phyloP scores from a whole-genome alignment of 768 basidiomycete genomes.

The Mycena galopus region DNA sequence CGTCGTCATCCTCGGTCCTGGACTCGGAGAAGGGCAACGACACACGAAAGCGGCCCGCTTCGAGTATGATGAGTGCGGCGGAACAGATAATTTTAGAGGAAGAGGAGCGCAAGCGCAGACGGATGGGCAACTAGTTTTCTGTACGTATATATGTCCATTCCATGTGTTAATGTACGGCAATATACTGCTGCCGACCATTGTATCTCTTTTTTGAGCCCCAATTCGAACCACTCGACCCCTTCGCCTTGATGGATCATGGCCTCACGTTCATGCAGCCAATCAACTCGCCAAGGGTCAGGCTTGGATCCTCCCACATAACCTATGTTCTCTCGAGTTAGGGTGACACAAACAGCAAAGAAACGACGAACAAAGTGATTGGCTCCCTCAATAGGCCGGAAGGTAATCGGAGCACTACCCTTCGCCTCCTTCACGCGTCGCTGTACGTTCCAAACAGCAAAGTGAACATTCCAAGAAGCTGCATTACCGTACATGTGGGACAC shows the following conservation, averaged over 20 bases:
- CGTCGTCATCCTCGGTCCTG: slow-evolving; percentile 50
- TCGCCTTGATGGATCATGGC: no score
- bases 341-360: not conserved
- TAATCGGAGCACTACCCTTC: not conserved
- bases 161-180: not conserved
- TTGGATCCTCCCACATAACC: slow-evolving; percentile 10
- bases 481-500: slow-evolving; percentile 32
- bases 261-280: not conserved
- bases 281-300: not conserved
- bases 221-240: no score
- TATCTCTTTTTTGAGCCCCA: not conserved
- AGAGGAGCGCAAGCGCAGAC: slow-evolving; percentile 87
- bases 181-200: not conserved
- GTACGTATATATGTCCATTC: not conserved
- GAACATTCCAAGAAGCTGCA: slow-evolving; percentile 25
- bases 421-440: not conserved
- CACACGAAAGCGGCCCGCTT: slow-evolving; percentile 72
- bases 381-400: not conserved
- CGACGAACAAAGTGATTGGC: slow-evolving; percentile 26
- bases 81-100: slow-evolving; percentile 92
- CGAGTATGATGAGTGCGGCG: slow-evolving; percentile 78
- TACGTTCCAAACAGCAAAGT: not conserved
- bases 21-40: slow-evolving; percentile 49
- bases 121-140: slow-evolving; percentile 63
- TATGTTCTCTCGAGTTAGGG: not conserved